Evolutionary conservation across 305 asterid species (phyloP), one percentile per base, ranked within the genome.

Genomic region (Euphrasia arctica): DNA sequence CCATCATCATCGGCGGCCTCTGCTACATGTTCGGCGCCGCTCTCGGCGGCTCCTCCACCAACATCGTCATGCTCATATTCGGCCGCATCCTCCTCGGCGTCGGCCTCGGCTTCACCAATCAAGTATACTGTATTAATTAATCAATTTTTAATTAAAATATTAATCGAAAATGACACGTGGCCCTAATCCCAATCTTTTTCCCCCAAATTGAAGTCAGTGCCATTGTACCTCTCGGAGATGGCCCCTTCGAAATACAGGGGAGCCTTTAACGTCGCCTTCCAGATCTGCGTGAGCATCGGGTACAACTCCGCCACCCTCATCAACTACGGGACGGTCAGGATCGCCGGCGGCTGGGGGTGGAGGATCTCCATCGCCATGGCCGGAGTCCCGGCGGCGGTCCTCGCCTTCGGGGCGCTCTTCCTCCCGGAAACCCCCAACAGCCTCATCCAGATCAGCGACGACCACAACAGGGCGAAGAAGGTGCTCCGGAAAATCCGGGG

Each of bases 351-450:
- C 2, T 82, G 78, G 74, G 85, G 88, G 14, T 85, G 91, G 91
- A 63, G 89, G 51, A 36, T 85, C 9, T 85, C 91, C 18, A 7
- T 85, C 22, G 80, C 76, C 9, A 57, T 77, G 81, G 92, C 89
- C 9, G 87, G 80, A 9, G 76, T 54, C 32, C 91, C 85, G 4
- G 84, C 88, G 1, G 59, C 60, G 8, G 1, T 82, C 54, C 69
- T 82, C 25, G 72, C 77, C 22, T 13, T 77, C 1, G 88, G 86
- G 9, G 79, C 83, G 0, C 54, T 80, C 14, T 78, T 82, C 72
- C 80, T 85, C 57, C 83, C 87, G 0, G 89, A 82, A 54, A 82
- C 89, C 0, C 87, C 92, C 4, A 82, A 70, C 75, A 78, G 83
- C 45, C 68, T 77, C 22, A 76, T 85, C 31, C 83, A 85, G 36